These are phyloP conservation scores for Cruciata laevipes DNA, from an alignment of 257 asterid genomes.

Conservation along the genomic window DNA sequence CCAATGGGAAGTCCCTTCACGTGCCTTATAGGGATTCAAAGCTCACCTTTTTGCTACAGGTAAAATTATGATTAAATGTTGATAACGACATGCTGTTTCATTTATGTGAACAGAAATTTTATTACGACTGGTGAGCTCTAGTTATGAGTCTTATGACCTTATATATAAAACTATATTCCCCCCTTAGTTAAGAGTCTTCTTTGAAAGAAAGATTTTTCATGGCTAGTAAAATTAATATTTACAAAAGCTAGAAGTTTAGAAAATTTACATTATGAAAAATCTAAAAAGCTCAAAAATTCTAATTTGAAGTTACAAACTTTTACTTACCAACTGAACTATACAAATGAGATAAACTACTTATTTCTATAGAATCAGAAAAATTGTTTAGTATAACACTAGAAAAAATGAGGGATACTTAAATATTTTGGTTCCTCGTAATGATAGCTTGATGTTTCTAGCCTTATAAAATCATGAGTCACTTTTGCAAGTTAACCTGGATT, in stretches of 20 bases:
- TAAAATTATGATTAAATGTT: slow-evolving; percentile 18
- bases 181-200: neutral
- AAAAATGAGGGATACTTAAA: neutral
- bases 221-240: neutral
- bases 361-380: neutral
- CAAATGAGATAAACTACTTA: neutral
- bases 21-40: slow-evolving; percentile 98
- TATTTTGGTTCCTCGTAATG: neutral
- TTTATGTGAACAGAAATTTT: neutral
- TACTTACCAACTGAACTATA: neutral
- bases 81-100: neutral
- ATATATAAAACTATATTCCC: neutral
- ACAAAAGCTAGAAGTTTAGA: neutral
- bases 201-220: too few relatives aligned
- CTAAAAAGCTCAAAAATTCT: neutral
- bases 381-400: neutral
- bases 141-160: neutral
- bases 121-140: neutral
- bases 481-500: neutral
- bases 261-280: neutral
- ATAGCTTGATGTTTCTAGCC: neutral
- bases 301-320: neutral
- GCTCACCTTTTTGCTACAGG: slow-evolving; percentile 99
- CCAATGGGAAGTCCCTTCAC: slow-evolving; percentile 84
- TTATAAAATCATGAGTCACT: neutral